A percentile compares a stretch with the other conserved stretches of the same genome.
phyloP scores from a whole-genome alignment of 2,329 filamentous ascomycete genomes.

The Fusarium fujikuroi region DNA sequence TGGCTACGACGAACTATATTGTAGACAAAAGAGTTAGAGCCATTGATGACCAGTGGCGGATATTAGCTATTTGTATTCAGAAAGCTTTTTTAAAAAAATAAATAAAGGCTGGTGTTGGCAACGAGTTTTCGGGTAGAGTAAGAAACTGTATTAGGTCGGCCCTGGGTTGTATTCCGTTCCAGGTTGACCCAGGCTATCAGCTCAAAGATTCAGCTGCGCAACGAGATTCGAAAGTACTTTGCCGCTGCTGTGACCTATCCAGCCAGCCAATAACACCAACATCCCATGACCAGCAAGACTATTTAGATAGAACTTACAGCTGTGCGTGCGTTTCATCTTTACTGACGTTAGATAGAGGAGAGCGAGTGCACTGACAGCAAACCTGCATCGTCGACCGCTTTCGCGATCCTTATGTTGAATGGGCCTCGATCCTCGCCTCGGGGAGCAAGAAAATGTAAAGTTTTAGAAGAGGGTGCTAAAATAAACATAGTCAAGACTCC shows the following conservation, averaged over 20 bases:
- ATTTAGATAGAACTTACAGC: neutral
- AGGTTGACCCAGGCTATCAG: neutral
- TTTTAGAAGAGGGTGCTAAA: neutral
- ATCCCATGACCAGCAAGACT: neutral
- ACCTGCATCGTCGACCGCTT: neutral
- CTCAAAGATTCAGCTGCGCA: neutral
- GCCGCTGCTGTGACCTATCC: neutral
- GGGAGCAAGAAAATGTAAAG: neutral
- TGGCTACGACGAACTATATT: slow-evolving; percentile 21
- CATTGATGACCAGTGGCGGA: slow-evolving; percentile 1
- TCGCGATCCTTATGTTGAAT: neutral
- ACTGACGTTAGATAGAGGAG: neutral
- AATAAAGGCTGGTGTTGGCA: neutral
- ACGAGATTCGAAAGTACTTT: neutral
- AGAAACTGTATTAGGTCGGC: neutral
- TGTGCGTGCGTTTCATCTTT: neutral
- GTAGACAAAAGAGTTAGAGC: slow-evolving; percentile 15
- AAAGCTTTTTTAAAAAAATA: neutral
- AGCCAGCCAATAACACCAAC: neutral
- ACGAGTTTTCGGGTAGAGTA: neutral
- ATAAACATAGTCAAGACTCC: neutral
- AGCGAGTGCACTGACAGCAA: neutral
- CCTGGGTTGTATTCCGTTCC: neutral
- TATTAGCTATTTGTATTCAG: neutral
- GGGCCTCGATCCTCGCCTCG: neutral